Conservation (phyloP, 163 green algal species). For the Coccomyxa subellipsoidea region DNA sequence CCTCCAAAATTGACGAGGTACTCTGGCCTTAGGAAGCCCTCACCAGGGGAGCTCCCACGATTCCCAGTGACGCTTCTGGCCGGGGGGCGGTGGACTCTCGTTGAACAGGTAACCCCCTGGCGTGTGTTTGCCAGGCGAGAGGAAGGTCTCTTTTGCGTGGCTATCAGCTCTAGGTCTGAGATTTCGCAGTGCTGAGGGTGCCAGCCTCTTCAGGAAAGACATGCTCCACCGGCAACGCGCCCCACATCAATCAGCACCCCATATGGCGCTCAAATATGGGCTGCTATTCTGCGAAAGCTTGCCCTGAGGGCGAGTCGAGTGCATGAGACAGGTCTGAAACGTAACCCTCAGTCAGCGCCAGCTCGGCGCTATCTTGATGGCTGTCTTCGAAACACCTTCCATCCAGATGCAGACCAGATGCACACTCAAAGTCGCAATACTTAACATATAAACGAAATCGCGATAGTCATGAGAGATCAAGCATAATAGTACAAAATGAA, state of each 20-base stretch:
- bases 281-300: neutral
- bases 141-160: neutral
- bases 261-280: too few relatives aligned
- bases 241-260: neutral
- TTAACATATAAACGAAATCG: neutral
- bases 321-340: neutral
- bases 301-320: too few relatives aligned
- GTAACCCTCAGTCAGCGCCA: neutral
- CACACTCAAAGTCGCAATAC: too few relatives aligned
- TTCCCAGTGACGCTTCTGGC: constrained; percentile 72
- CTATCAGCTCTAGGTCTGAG: neutral
- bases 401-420: neutral
- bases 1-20: too few relatives aligned
- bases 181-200: neutral
- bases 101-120: constrained; percentile 57
- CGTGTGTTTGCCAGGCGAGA: neutral
- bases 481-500: neutral
- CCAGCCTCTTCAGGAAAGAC: neutral
- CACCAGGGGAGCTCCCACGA: constrained; percentile 85
- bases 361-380: neutral
- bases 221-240: neutral
- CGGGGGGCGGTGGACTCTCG: constrained; percentile 72
- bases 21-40: too few relatives aligned
- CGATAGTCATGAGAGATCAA: neutral
- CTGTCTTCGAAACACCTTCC: neutral